Base-by-base conservation (phyloP, 257 asterid species). In the Coffea eugenioides region DNA sequence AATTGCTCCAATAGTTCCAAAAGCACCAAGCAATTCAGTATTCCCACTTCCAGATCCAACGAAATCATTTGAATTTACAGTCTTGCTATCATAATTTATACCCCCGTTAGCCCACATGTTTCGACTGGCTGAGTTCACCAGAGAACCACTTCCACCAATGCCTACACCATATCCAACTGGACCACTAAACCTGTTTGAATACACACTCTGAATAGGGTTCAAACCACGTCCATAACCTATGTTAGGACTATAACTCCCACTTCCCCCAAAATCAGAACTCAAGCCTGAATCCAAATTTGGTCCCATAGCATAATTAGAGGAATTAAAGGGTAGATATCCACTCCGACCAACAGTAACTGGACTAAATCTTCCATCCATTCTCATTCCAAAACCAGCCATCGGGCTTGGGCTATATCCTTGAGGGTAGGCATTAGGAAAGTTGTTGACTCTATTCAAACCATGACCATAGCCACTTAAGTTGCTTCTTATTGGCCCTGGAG, bases 401-500 rank as follows among this genome's bases (percentile, higher is more conserved):
- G 90, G 80, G 81, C 81, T 84, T n/a, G 92, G 84, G 73, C 73
- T 82, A 69, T 82, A 83, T 52, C 92, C 96, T 43, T 87, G 94
- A 54, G 87, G 71, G 79, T 84, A 90, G 57, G 90, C 83, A 77
- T 81, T 88, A 4, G 88, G 88, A 61, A 88, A 79, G 79, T 77
- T 88, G 83, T 85, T 84, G 64, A 79, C 83, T 82, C 97, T 83
- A 51, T 72, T 90, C 69, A 88, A 76, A 76, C 93, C 90, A 85
- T 83, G 87, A 88, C 77, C 86, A 82, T 81, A 83, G 61, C 85
- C 88, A 76, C 87, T 80, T 4, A 91, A 51, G 12, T 81, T 94
- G 81, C 86, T 94, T 48, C 97, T 86, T 8, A 86, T 81, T 15
- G 95, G 90, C 31, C 93, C 94, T 0, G 93, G 93, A 61, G 97